Percentiles rank a stretch among this genome's conserved stretches.
Conservation (phyloP, 345 rosid species). For the Hibiscus tridactylites region DNA sequence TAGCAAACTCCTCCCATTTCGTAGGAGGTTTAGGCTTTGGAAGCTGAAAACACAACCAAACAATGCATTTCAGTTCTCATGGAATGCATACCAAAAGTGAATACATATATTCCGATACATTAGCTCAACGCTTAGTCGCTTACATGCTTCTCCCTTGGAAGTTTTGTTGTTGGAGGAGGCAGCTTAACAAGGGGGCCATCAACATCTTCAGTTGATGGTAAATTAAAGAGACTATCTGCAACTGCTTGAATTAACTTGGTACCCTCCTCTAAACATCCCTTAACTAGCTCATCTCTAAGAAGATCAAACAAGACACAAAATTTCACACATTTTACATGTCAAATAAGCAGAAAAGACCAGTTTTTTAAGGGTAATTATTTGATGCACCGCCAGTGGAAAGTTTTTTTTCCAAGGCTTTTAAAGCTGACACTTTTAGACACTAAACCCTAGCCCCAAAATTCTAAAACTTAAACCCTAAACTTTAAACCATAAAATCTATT, state of each 20-base stretch:
- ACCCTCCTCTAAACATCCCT: slow-evolving; percentile 50
- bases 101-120: too few species aligned
- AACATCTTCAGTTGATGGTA: slow-evolving; percentile 66
- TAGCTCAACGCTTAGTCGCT: slow-evolving; percentile 9
- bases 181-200: slow-evolving; percentile 78
- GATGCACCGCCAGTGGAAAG: too few species aligned
- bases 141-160: slow-evolving; percentile 89
- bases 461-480: too few species aligned
- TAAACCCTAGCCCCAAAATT: too few species aligned
- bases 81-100: background rate
- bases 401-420: too few species aligned
- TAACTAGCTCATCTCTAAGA: slow-evolving; percentile 59
- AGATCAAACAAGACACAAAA: too few species aligned
- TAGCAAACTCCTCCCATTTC: slow-evolving; percentile 45
- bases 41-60: slow-evolving; percentile 27
- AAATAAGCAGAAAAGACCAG: background rate
- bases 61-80: background rate
- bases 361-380: too few species aligned
- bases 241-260: slow-evolving; percentile 65
- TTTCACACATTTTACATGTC: background rate
- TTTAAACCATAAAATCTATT: too few species aligned
- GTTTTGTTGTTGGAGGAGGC: slow-evolving; percentile 64
- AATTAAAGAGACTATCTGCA: slow-evolving; percentile 56
- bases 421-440: too few species aligned
- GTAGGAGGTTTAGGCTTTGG: slow-evolving; percentile 54